A percentile compares a stretch with the other conserved stretches of the same genome.
Conservation (phyloP, 441 rosid genomes). For the Pelargonium myrrhifolium region DNA sequence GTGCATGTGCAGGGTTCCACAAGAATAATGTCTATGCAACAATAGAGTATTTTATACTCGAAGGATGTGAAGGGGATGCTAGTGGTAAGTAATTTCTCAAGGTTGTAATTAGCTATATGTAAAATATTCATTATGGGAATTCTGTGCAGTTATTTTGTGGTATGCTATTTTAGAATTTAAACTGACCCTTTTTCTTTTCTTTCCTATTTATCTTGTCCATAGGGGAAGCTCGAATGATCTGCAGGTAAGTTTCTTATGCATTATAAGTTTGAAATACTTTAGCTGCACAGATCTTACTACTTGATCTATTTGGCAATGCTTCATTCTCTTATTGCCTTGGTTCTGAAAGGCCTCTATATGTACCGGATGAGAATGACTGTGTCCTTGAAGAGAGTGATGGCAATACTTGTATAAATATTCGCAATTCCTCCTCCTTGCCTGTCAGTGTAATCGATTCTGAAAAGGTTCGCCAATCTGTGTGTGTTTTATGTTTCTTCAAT, state of each 20-base stretch:
- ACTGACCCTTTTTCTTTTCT: slow-evolving; percentile 5
- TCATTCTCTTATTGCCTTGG: slow-evolving; percentile 3
- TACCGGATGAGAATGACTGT: slow-evolving; percentile 40
- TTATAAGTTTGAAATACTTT: slow-evolving; percentile 3
- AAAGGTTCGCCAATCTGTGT: slow-evolving; percentile 37
- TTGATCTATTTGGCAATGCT: background rate
- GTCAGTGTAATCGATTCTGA: slow-evolving; percentile 49
- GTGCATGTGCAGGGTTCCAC: slow-evolving; percentile 46
- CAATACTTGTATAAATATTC: slow-evolving; percentile 29
- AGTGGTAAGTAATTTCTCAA: slow-evolving; percentile 36
- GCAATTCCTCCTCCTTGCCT: slow-evolving; percentile 46
- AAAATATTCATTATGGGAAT: background rate
- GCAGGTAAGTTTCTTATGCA: slow-evolving; percentile 42
- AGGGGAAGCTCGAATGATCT: slow-evolving; percentile 71
- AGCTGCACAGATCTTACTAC: background rate
- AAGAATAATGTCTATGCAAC: slow-evolving; percentile 51
- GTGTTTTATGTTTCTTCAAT: background rate
- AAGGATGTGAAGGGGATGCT: slow-evolving; percentile 55
- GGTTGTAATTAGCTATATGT: background rate
- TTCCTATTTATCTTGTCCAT: slow-evolving; percentile 11
- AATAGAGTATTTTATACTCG: slow-evolving; percentile 56
- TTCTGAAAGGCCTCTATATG: slow-evolving; percentile 40
- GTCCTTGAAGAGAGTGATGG: slow-evolving; percentile 28
- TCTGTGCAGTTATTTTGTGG: background rate
- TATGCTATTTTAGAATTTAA: background rate